Percentiles rank a stretch among this genome's conserved stretches.
Conservation (phyloP, 495 filamentous ascomycete genomes). For the Cetradonia linearis region DNA sequence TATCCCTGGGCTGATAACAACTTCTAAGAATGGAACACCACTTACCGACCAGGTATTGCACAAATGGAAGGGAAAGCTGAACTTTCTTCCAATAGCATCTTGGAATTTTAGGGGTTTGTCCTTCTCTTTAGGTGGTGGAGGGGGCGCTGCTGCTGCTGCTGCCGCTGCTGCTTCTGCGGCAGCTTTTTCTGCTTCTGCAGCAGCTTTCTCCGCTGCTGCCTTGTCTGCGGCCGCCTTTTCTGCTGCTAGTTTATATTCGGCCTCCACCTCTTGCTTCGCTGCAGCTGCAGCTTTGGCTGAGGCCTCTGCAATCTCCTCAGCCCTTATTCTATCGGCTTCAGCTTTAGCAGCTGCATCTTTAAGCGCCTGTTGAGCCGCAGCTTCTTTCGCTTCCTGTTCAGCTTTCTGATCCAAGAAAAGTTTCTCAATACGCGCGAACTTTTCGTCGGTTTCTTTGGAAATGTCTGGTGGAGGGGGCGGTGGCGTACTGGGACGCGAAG, state of each 20-base stretch:
- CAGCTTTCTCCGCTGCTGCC: slow-evolving; percentile 28
- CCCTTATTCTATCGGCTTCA: slow-evolving; percentile 42
- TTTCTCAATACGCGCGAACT: slow-evolving; percentile 40
- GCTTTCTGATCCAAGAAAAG: slow-evolving; percentile 40
- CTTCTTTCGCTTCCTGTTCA: slow-evolving; percentile 40
- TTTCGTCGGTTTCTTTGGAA: slow-evolving; percentile 39
- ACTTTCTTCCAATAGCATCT: slow-evolving; percentile 77
- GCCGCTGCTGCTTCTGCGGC: slow-evolving; percentile 31
- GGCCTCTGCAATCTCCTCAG: slow-evolving; percentile 41
- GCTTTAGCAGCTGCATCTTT: slow-evolving; percentile 37
- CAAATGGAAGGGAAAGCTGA: slow-evolving; percentile 71
- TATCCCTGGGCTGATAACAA: not conserved
- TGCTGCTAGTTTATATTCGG: slow-evolving; percentile 29
- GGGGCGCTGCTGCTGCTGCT: slow-evolving; percentile 24
- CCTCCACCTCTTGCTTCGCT: slow-evolving; percentile 28
- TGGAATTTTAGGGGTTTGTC: slow-evolving; percentile 70
- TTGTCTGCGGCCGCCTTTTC: slow-evolving; percentile 22
- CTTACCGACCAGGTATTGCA: slow-evolving; percentile 73
- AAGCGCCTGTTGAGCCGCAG: slow-evolving; percentile 29
- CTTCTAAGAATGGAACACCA: slow-evolving; percentile 11
- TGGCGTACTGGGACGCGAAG: slow-evolving; percentile 27
- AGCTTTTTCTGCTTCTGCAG: slow-evolving; percentile 36
- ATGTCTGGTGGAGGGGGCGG: slow-evolving; percentile 22
- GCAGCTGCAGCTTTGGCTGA: slow-evolving; percentile 32
- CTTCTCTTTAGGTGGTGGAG: slow-evolving; percentile 35